Evolutionary conservation across 306 rosid species (phyloP).

Genomic region (Corylus americana): DNA sequence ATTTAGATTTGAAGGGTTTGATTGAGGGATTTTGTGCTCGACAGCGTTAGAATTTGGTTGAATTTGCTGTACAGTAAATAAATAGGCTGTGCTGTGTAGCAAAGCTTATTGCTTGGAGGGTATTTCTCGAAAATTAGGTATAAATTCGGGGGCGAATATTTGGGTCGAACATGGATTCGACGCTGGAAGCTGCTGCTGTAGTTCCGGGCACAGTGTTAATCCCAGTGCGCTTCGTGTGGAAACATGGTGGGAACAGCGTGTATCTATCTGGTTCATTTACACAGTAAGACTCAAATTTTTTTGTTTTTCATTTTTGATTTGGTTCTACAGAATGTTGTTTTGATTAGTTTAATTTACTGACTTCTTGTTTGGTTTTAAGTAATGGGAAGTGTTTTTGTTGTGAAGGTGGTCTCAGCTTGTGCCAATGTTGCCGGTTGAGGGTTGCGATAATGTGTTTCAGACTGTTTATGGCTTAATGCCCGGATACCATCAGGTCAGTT

Average conservation of each 20-base stretch:
- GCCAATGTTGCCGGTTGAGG: constrained; percentile 89
- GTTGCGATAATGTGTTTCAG: constrained; percentile 92
- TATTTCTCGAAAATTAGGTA: constrained; percentile 27
- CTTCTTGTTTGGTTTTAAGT: constrained; percentile 12
- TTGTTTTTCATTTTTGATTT: not conserved
- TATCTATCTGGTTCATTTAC: constrained; percentile 88
- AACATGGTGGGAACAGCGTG: constrained; percentile 83
- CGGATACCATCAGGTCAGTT: constrained; percentile 87
- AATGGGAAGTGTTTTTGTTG: constrained; percentile 8
- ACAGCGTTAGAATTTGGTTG: constrained; percentile 43
- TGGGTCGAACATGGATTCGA: constrained; percentile 68
- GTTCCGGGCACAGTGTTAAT: constrained; percentile 64
- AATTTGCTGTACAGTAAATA: constrained; percentile 36
- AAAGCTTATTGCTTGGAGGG: constrained; percentile 44
- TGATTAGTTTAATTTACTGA: constrained; percentile 9
- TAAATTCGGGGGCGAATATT: constrained; percentile 44
- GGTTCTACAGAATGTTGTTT: constrained; percentile 9
- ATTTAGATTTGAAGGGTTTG: constrained; percentile 27
- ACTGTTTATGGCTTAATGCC: constrained; percentile 79
- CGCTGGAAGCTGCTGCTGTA: constrained; percentile 46
- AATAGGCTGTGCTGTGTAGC: constrained; percentile 34
- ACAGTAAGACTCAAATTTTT: constrained; percentile 41
- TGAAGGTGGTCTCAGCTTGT: constrained; percentile 94
- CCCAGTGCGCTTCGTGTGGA: constrained; percentile 96
- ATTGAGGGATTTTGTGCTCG: constrained; percentile 9